Evolutionary conservation across 345 rosid genomes (phyloP).

Genomic region (Capsella bursapastoris): DNA sequence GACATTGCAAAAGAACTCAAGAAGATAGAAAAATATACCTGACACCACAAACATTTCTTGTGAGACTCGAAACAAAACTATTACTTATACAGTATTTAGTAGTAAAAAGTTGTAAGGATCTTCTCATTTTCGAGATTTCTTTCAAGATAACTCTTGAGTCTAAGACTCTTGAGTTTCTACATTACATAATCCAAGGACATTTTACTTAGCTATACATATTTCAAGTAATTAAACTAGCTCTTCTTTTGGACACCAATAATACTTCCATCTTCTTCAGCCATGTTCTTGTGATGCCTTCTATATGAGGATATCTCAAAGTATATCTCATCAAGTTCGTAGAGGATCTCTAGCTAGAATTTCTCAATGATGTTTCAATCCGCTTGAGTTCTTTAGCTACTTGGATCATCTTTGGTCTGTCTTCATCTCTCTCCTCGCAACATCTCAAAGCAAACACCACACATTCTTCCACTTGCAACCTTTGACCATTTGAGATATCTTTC

Average conservation of each 20-base stretch:
- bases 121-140: not conserved
- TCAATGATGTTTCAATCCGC: slow-evolving; percentile 8
- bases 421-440: slow-evolving; percentile 23
- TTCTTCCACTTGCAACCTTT: slow-evolving; percentile 25
- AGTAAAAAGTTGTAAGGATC: not conserved
- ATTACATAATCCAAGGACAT: not conserved
- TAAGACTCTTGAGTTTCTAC: not conserved
- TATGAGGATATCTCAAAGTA: not conserved
- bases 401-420: slow-evolving; percentile 42
- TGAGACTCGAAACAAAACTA: no score
- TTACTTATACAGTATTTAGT: not conserved
- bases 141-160: not conserved
- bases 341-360: not conserved
- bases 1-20: slow-evolving; percentile 32
- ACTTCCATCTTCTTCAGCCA: not conserved
- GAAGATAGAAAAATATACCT: slow-evolving; percentile 11
- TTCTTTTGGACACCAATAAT: not conserved
- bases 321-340: not conserved
- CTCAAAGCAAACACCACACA: slow-evolving; percentile 26
- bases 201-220: slow-evolving; percentile 5
- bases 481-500: slow-evolving; percentile 6
- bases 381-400: slow-evolving; percentile 39
- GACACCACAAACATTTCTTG: not conserved
- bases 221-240: slow-evolving; percentile 4
- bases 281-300: not conserved